Percentiles rank a stretch among this genome's conserved stretches.
Conservation (phyloP, 2,329 filamentous ascomycete species). For the Pyricularia grisea region DNA sequence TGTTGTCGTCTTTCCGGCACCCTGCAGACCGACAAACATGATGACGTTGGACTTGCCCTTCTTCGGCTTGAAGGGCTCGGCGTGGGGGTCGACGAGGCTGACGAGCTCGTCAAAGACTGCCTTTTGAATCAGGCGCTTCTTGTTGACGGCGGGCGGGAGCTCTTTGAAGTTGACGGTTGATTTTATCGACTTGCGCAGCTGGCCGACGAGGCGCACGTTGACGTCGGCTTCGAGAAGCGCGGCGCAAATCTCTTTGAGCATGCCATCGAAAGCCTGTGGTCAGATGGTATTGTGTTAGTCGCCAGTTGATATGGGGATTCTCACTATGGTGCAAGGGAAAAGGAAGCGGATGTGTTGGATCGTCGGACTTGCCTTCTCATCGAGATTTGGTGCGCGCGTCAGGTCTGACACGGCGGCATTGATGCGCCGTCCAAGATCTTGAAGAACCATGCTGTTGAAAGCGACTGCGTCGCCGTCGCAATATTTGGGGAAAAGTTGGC, state of each 20-base stretch:
- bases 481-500: not conserved
- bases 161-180: slow-evolving; percentile 89
- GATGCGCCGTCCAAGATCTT: slow-evolving; percentile 97
- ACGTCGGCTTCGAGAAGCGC: slow-evolving; percentile 95
- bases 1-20: slow-evolving; percentile 94
- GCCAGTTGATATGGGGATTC: not conserved
- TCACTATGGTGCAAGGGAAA: slow-evolving; percentile 19
- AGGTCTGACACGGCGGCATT: slow-evolving; percentile 93
- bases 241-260: slow-evolving; percentile 97
- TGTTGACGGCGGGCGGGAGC: slow-evolving; percentile 83
- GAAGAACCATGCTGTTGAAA: slow-evolving; percentile 71
- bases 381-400: slow-evolving; percentile 83
- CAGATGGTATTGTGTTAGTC: too few species aligned
- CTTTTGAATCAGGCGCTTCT: slow-evolving; percentile 97
- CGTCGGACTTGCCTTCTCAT: slow-evolving; percentile 69
- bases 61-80: slow-evolving; percentile 91
- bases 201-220: slow-evolving; percentile 86
- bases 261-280: slow-evolving; percentile 78
- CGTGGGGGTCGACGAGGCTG: slow-evolving; percentile 88
- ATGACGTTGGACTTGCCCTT: slow-evolving; percentile 96
- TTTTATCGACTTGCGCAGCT: slow-evolving; percentile 89
- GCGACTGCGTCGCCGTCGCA: slow-evolving; percentile 6
- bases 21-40: slow-evolving; percentile 98
- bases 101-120: slow-evolving; percentile 96
- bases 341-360: slow-evolving; percentile 2